These are phyloP conservation scores for Betula pendula DNA, from an alignment of 306 rosid genomes.

Conservation along the genomic window DNA sequence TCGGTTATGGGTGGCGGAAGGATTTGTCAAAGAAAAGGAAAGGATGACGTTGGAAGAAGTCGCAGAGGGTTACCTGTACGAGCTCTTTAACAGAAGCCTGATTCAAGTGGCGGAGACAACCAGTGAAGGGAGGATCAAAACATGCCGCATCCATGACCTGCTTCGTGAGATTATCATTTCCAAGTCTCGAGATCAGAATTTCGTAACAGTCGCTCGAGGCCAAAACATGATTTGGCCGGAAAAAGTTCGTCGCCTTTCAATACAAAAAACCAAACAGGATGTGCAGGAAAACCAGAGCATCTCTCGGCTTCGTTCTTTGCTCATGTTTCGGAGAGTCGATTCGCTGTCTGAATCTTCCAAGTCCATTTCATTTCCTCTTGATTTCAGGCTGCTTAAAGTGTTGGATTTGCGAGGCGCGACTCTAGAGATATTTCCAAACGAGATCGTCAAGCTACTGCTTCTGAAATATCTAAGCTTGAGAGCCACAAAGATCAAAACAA, in stretches of 20 bases:
- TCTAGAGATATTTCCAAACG: conserved; percentile 35
- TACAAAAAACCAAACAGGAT: conserved; percentile 33
- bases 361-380: conserved; percentile 34
- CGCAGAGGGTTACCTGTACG: conserved; percentile 47
- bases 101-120: conserved; percentile 39
- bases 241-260: conserved; percentile 47
- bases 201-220: conserved; percentile 41
- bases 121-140: conserved; percentile 39
- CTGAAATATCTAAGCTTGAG: conserved; percentile 48
- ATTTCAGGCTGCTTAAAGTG: conserved; percentile 40
- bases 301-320: conserved; percentile 60
- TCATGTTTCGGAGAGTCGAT: conserved; percentile 40
- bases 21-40: conserved; percentile 40
- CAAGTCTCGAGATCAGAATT: conserved; percentile 51
- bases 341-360: conserved; percentile 25
- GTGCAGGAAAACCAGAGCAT: conserved; percentile 36
- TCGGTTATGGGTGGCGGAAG: conserved; percentile 55
- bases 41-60: conserved; percentile 53
- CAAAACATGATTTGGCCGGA: conserved; percentile 37
- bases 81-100: conserved; percentile 49
- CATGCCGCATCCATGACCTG: conserved; percentile 51
- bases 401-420: conserved; percentile 43
- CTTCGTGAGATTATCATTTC: conserved; percentile 44
- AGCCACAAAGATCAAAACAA: conserved; percentile 35
- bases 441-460: conserved; percentile 24